phyloP scores from a whole-genome alignment of 805 yeast genomes.

The Zygotorulaspora chibaensis region DNA sequence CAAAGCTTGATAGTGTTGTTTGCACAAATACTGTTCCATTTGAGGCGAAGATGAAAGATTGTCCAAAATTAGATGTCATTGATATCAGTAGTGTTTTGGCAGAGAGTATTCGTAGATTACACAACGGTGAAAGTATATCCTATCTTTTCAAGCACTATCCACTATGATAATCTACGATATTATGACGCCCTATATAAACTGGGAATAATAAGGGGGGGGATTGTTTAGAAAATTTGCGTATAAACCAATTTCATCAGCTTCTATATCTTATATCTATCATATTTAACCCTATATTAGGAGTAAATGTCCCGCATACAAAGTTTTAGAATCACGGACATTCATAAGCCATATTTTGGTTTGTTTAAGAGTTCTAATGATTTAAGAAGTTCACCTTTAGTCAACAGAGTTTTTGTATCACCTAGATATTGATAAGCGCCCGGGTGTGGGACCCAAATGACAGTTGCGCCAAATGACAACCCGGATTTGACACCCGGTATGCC shows the following conservation, averaged over 20 bases:
- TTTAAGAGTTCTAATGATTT: slow-evolving; percentile 52
- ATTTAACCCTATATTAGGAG: no score
- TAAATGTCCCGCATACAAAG: no score
- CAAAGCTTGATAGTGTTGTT: slow-evolving; percentile 63
- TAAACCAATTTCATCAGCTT: no score
- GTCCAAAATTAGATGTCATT: slow-evolving; percentile 56
- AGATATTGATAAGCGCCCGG: slow-evolving; percentile 58
- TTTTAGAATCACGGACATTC: slow-evolving; percentile 1
- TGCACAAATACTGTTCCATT: slow-evolving; percentile 81
- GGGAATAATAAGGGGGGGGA: neutral
- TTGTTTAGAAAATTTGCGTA: slow-evolving; percentile 1
- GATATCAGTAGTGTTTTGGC: slow-evolving; percentile 74
- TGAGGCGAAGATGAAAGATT: slow-evolving; percentile 52
- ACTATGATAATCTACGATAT: slow-evolving; percentile 12
- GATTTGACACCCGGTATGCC: slow-evolving; percentile 88
- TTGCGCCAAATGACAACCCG: slow-evolving; percentile 77
- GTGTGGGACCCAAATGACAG: slow-evolving; percentile 95
- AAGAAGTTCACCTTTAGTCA: slow-evolving; percentile 59
- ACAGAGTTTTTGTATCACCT: slow-evolving; percentile 46
- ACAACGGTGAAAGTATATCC: slow-evolving; percentile 82
- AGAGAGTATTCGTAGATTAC: slow-evolving; percentile 79
- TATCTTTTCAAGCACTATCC: slow-evolving; percentile 54
- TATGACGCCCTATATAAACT: neutral
- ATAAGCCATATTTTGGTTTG: slow-evolving; percentile 43
- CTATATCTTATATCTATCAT: no score